Percentiles rank a stretch among this genome's conserved stretches.
phyloP scores from a whole-genome alignment of 2,329 filamentous ascomycete genomes.

The Fusarium proliferatum region DNA sequence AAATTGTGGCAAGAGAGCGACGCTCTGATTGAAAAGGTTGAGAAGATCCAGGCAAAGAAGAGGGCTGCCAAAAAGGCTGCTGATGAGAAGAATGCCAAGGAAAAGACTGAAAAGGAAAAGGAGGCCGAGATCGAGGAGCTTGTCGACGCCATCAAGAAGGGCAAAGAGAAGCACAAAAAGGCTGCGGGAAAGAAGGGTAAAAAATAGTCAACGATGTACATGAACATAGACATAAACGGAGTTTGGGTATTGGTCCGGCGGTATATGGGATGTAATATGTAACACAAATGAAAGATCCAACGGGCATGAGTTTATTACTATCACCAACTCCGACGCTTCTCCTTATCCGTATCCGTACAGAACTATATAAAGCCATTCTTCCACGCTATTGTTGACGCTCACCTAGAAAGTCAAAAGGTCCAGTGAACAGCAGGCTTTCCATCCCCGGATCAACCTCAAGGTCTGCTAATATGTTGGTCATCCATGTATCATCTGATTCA shows the following conservation, averaged over 20 bases:
- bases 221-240: conserved; percentile 41
- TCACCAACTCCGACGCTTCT: conserved; percentile 22
- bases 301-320: background rate
- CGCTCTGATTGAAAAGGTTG: conserved; percentile 81
- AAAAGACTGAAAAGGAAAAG: conserved; percentile 51
- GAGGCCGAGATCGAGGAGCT: conserved; percentile 51
- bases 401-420: conserved; percentile 38
- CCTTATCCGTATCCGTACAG: conserved; percentile 26
- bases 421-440: conserved; percentile 35
- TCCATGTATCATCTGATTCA: conserved; percentile 30
- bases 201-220: conserved; percentile 33
- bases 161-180: conserved; percentile 50
- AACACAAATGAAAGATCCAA: conserved; percentile 3
- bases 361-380: conserved; percentile 1
- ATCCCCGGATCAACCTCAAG: conserved; percentile 32
- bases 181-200: conserved; percentile 38
- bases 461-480: conserved; percentile 28
- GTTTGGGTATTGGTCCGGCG: conserved; percentile 27
- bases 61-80: conserved; percentile 56
- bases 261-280: background rate
- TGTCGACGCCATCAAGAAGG: conserved; percentile 58
- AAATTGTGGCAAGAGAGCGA: conserved; percentile 92
- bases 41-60: conserved; percentile 72
- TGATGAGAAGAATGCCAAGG: conserved; percentile 47
- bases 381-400: conserved; percentile 4